phyloP scores from a whole-genome alignment of 768 basidiomycete species.

The Suillus discolor region DNA sequence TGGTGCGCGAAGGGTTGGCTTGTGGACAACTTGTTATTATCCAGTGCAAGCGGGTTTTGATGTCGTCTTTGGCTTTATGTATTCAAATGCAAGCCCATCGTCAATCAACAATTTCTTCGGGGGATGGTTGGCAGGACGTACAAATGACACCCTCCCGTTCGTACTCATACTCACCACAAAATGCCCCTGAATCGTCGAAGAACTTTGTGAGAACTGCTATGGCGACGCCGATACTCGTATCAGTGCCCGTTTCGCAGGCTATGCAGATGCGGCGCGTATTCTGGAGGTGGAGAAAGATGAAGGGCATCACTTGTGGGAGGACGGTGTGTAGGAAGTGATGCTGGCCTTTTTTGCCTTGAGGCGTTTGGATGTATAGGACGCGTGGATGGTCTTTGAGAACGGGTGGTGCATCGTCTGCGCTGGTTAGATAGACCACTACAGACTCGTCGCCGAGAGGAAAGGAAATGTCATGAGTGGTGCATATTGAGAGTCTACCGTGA shows the following conservation, averaged over 20 bases:
- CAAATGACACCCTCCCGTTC: slow-evolving; percentile 16
- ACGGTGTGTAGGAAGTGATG: slow-evolving; percentile 47
- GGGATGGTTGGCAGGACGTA: slow-evolving; percentile 18
- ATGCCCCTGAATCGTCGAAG: slow-evolving; percentile 57
- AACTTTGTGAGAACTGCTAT: slow-evolving; percentile 57
- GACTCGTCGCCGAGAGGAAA: slow-evolving; percentile 3
- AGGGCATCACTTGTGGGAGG: slow-evolving; percentile 51
- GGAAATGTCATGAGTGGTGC: slow-evolving; percentile 32
- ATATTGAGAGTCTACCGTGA: slow-evolving; percentile 45
- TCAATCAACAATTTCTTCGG: neutral
- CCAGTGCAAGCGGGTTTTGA: slow-evolving; percentile 83
- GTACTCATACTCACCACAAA: slow-evolving; percentile 12
- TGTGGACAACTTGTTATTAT: slow-evolving; percentile 73
- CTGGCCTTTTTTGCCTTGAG: slow-evolving; percentile 57
- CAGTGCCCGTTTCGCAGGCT: slow-evolving; percentile 59
- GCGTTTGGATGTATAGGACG: slow-evolving; percentile 28
- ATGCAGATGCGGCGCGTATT: slow-evolving; percentile 44
- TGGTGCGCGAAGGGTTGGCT: slow-evolving; percentile 83
- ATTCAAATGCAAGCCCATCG: neutral
- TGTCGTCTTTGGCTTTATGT: slow-evolving; percentile 53
- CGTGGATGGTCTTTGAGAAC: slow-evolving; percentile 3
- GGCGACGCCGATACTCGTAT: slow-evolving; percentile 65
- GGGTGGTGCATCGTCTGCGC: neutral
- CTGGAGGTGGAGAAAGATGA: slow-evolving; percentile 44
- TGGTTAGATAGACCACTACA: slow-evolving; percentile 23